Evolutionary conservation across 768 basidiomycete genomes (phyloP).

Genomic region (Cytidiella melzeri): DNA sequence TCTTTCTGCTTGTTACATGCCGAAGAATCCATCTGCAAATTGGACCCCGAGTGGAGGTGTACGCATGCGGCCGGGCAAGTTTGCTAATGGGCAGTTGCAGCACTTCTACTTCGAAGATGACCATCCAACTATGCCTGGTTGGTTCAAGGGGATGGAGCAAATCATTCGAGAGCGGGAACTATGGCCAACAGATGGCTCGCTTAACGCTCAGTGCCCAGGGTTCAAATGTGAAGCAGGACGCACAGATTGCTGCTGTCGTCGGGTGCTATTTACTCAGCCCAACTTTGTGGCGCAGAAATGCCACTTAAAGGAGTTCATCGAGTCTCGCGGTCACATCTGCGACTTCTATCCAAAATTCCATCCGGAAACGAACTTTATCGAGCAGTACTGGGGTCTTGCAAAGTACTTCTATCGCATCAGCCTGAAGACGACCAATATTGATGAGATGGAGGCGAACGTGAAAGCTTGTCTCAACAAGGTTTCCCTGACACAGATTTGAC

Average conservation of each 20-base stretch:
- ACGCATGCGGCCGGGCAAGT: conserved; percentile 10
- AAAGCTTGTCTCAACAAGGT: conserved; percentile 8
- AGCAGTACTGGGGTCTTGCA: conserved; percentile 26
- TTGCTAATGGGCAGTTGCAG: conserved; percentile 13
- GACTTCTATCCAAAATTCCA: conserved; percentile 27
- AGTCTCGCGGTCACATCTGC: conserved; percentile 8
- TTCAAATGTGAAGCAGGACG: conserved; percentile 21
- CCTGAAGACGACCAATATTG: conserved; percentile 14
- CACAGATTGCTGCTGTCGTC: conserved; percentile 23
- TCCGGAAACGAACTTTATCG: conserved; percentile 27
- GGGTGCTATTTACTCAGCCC: conserved; percentile 27
- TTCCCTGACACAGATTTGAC: conserved; percentile 13
- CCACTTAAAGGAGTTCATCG: conserved; percentile 5
- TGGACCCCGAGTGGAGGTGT: conserved; percentile 1
- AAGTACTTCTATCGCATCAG: conserved; percentile 21
- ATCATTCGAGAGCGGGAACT: conserved; percentile 10
- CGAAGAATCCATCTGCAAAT: conserved; percentile 14
- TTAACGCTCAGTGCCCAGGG: conserved; percentile 22
- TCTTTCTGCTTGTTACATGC: conserved; percentile 24
- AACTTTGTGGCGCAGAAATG: conserved; percentile 25
- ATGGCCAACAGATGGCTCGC: conserved; percentile 1
- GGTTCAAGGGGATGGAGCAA: conserved; percentile 24
- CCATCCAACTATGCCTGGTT: conserved; percentile 5
- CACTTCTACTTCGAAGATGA: conserved; percentile 14
- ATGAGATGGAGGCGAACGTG: conserved; percentile 15